phyloP scores from a whole-genome alignment of 2,329 filamentous ascomycete genomes.

The Arachnopeziza araneosa region DNA sequence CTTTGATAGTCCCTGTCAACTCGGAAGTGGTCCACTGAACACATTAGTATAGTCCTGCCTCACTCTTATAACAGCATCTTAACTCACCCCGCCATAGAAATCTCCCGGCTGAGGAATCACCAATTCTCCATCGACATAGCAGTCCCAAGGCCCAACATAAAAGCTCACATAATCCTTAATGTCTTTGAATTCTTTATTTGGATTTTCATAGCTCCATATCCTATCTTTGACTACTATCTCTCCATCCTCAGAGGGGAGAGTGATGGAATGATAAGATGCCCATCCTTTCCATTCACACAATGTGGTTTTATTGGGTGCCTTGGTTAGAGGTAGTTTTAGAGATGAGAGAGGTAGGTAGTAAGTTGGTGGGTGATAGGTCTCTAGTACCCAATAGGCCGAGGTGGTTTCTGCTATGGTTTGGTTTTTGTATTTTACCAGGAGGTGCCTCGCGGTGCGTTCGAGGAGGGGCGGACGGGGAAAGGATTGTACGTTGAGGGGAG shows the following conservation, averaged over 20 bases:
- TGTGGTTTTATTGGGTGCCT: constrained; percentile 36
- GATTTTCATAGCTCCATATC: constrained; percentile 54
- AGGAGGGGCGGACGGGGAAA: constrained; percentile 55
- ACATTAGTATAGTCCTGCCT: neutral
- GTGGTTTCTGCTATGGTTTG: constrained; percentile 52
- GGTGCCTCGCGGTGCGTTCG: constrained; percentile 47
- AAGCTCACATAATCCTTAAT: constrained; percentile 54
- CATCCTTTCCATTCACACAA: constrained; percentile 58
- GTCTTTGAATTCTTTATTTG: constrained; percentile 44
- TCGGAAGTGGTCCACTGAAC: neutral
- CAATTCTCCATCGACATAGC: constrained; percentile 55
- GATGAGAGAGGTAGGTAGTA: constrained; percentile 54
- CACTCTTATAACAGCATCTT: constrained; percentile 43
- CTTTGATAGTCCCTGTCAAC: constrained; percentile 41
- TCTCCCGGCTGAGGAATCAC: constrained; percentile 55
- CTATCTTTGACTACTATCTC: constrained; percentile 43
- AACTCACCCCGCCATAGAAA: constrained; percentile 49
- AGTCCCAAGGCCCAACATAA: constrained; percentile 57
- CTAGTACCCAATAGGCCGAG: constrained; percentile 55
- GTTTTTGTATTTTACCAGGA: constrained; percentile 51
- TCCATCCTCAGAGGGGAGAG: constrained; percentile 30
- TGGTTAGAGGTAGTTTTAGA: constrained; percentile 41
- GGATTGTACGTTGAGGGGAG: constrained; percentile 48
- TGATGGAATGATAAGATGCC: constrained; percentile 52
- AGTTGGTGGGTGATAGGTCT: constrained; percentile 58